Evolutionary conservation across 257 asterid species (phyloP), one percentile per base, ranked within the genome.

Genomic region (Linaria vulgaris): DNA sequence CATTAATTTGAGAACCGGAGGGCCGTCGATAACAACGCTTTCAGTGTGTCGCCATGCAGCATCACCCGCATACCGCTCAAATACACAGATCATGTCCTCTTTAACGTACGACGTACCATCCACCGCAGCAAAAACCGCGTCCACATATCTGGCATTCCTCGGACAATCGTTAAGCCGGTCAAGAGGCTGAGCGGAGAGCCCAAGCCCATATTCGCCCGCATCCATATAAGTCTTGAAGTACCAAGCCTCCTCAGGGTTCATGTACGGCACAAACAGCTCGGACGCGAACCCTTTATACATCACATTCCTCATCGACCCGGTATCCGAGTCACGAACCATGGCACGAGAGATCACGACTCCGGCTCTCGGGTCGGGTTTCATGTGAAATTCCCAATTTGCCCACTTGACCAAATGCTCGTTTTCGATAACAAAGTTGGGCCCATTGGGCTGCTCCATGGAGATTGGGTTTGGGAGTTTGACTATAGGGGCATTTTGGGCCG

Each of bases 331-430:
- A 20, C 58, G 79, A 27, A 84, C 63, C 75, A 23, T 77, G 56
- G 87, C 99, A 47, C 39, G 83, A 1, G 99, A 92, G 41, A 92
- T 67, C 46, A 89, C 56, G 69, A 92, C 88, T 5, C 99, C 99
- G 0, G 99, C 86, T 61, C 99, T 72, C 6, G 96, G 91, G 71
- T 92, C 99, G 56, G 99, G 84, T 45, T 82, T 92, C 10, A 92
- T 17, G 83, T 92, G 99, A 70, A 92, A 92, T 68, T 88, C 97
- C 97, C 98, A 91, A 23, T 88, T 91, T 3, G 98, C 98, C 98
- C 98, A 91, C 78, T 78, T 86, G 21, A 91, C 95, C 51, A 73
- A 48, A 70, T 88, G 95, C 11, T 75, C 78, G 16, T 74, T 82
- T 15, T 88, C 90, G 12, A 91, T 69, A 0, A 87, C 88, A 31